phyloP scores from a whole-genome alignment of 129 eudicot species.

The carrot (Daucus carota) region DNA sequence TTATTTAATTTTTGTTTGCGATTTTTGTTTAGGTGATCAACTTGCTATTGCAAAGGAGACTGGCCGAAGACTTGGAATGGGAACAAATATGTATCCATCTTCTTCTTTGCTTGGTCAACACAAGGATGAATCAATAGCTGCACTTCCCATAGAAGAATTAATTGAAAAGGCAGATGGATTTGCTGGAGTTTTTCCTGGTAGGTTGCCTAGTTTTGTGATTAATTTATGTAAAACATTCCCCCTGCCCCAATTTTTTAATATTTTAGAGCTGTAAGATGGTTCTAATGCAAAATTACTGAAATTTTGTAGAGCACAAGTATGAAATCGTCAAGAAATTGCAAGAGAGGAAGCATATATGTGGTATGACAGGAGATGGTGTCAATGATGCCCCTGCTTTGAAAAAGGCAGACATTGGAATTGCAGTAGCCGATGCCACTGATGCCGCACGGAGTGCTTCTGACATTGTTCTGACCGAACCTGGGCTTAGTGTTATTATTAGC shows the following conservation, averaged over 20 bases:
- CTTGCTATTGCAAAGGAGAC: constrained; percentile 91
- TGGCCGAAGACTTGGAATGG: constrained; percentile 88
- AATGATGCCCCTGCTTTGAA: constrained; percentile 88
- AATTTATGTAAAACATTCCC: not conserved
- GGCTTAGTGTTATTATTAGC: constrained; percentile 80
- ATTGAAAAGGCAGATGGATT: constrained; percentile 91
- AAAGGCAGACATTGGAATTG: constrained; percentile 83
- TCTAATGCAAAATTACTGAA: not conserved
- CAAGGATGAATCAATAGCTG: constrained; percentile 77
- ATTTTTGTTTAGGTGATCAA: constrained; percentile 57
- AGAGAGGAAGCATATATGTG: constrained; percentile 78
- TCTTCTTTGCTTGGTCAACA: constrained; percentile 70
- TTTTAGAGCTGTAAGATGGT: not conserved
- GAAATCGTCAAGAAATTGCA: constrained; percentile 82
- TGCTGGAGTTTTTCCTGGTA: constrained; percentile 90
- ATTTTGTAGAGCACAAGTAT: constrained; percentile 57
- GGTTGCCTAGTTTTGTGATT: not conserved
- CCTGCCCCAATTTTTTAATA: not conserved
- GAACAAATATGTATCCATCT: constrained; percentile 85
- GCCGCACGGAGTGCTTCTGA: constrained; percentile 91
- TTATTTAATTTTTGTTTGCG: not conserved
- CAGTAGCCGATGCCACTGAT: constrained; percentile 82
- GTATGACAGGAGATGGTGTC: constrained; percentile 91
- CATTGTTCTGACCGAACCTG: constrained; percentile 82
- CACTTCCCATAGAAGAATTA: constrained; percentile 69